Evolutionary conservation across 2,329 filamentous ascomycete genomes (phyloP), one percentile per base, ranked within the genome.

Genomic region (Drechslera avenae): DNA sequence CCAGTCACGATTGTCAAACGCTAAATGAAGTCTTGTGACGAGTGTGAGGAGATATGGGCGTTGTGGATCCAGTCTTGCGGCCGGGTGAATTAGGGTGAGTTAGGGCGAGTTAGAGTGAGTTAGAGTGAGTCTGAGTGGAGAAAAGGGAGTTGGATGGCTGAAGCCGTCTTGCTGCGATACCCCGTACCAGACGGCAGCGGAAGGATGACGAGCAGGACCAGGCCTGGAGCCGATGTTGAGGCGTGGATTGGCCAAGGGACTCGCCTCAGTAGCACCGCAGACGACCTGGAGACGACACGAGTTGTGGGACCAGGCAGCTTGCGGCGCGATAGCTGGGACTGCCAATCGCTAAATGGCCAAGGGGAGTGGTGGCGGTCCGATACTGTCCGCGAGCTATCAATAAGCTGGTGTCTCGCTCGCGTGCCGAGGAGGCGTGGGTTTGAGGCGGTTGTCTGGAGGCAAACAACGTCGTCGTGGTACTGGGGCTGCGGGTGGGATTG

Each of bases 1-100:
- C 60, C 67, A 76, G 73, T 76, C 42, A 76, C 73, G 37, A 76
- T 76, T 59, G 68, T 76, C 62, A 76, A 75, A 60, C 69, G 72
- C 56, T 76, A 74, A 60, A 60, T 40, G 40, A 51, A 37, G 45
- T 44, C 54, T 52, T 46, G 60, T 58, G 53, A 57, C 39, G 31
- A 16, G 17, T 16, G 19, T 54, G 54, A 62, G 36, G 60, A 59
- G 40, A 52, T 52, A 56, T 58, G 57, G 59, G 47, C 56, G 49
- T 26, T 46, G 44, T 53, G 61, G 54, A 56, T 59, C 56, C 44
- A 40, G 49, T 51, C 47, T 47, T 52, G 56, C 60, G 46, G 53
- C 52, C 54, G 49, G 56, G 54, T 57, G 58, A 67, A 57, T 23
- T 63, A 60, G 66, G n/a, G n/a, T n/a, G n/a, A n/a, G n/a, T n/a